Conservation (phyloP, 148 eudicot species). For the Chenopodium formosanum region DNA sequence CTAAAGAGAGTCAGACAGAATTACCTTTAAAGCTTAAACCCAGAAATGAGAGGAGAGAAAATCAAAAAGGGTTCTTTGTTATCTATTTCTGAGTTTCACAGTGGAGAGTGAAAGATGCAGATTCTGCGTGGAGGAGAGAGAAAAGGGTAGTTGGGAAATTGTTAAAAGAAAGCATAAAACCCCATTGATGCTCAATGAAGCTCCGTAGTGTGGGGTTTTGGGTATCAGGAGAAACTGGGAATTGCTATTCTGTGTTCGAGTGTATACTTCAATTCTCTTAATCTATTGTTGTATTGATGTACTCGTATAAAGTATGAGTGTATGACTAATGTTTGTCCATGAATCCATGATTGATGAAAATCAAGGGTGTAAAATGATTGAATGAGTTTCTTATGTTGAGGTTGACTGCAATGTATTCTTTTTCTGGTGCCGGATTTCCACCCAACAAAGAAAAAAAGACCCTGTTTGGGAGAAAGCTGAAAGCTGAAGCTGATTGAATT, state of each 20-base stretch:
- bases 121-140: conserved; percentile 13
- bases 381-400: not conserved
- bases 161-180: not conserved
- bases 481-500: no score
- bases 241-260: not conserved
- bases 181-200: conserved; percentile 3
- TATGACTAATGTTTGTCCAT: no score
- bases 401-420: not conserved
- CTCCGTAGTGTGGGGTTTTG: conserved; percentile 10
- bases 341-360: not conserved
- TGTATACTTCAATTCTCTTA: not conserved
- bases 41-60: not conserved
- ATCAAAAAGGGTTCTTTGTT: not conserved
- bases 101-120: not conserved
- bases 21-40: conserved; percentile 6
- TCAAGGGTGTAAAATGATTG: not conserved
- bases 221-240: not conserved
- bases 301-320: no score
- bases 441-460: not conserved
- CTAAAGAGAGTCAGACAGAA: no score
- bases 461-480: no score
- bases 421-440: not conserved
- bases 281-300: not conserved
- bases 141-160: not conserved
- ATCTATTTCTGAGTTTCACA: not conserved